Percentiles rank a stretch among this genome's conserved stretches.
Evolutionary conservation across 306 rosid genomes (phyloP).

Genomic region (Corylus americana): DNA sequence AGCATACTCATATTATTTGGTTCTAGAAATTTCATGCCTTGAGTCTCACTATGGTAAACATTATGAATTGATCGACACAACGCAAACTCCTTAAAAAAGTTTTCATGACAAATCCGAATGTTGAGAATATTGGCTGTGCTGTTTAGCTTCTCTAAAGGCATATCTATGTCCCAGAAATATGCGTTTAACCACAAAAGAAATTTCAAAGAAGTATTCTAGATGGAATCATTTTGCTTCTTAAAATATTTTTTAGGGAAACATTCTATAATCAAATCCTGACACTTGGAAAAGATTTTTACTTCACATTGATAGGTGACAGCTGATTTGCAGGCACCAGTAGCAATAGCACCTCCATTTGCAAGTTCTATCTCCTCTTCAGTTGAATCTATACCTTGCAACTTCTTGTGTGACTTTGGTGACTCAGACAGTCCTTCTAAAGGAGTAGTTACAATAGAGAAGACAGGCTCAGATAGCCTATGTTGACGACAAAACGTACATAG

Average conservation of each 20-base stretch:
- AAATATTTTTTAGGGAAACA: constrained; percentile 61
- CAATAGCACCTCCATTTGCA: constrained; percentile 39
- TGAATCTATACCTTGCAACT: constrained; percentile 49
- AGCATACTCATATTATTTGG: constrained; percentile 30
- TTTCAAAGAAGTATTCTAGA: constrained; percentile 76
- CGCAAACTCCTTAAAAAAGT: constrained; percentile 45
- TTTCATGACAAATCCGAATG: constrained; percentile 49
- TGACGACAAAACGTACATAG: constrained; percentile 83
- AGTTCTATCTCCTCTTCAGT: constrained; percentile 35
- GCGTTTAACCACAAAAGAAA: constrained; percentile 69
- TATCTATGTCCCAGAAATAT: constrained; percentile 49
- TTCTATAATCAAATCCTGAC: constrained; percentile 54
- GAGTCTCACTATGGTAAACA: constrained; percentile 32
- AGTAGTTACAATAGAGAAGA: constrained; percentile 42
- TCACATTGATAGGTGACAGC: constrained; percentile 60
- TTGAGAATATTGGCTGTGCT: constrained; percentile 40
- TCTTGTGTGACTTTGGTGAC: constrained; percentile 46
- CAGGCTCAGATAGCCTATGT: constrained; percentile 77
- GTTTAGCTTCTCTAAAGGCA: constrained; percentile 47
- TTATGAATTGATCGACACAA: constrained; percentile 41
- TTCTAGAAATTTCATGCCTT: constrained; percentile 34
- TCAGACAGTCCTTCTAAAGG: constrained; percentile 44
- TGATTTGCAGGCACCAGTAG: constrained; percentile 36
- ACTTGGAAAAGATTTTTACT: constrained; percentile 59
- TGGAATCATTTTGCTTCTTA: constrained; percentile 76